Base-by-base conservation (phyloP, 805 yeast genomes). In the Henningerozyma blattae region DNA sequence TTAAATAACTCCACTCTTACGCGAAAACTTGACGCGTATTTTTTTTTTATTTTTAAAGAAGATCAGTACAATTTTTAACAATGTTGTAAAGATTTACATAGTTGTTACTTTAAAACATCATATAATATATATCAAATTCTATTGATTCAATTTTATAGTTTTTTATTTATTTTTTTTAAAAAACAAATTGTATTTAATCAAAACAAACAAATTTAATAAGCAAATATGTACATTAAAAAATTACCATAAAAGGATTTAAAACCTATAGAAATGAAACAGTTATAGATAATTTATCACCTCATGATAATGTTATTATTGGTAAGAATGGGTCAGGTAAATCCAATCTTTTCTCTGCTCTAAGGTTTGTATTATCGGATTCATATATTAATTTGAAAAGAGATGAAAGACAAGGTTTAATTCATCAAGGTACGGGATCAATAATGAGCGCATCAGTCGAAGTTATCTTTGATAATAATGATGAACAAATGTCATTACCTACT, bases 301-400 rank as follows among this genome's bases (percentile, higher is more conserved):
- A 74, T 35, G 80, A 78, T 50, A 89, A 89, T 58, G 93, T 89
- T 15, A 75, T 81, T 13, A 85, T 87, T 22, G 96, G 96, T 2
- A 63, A 94, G 33, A 87, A 87, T 58, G 96, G 96, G n/a, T 82
- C 95, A 7, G 98, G 98, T 7, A 89, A 91, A 54, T 83, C 95
- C 27, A 89, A 91, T 56, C 81, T 89, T 59, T 91, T 89, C 56
- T 86, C 95, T 13, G 97, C 98, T 9, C 81, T 89, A 36, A 65
- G 96, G 41, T 91, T 87, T 59, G 96, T 86, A 9, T 57, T 91
- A 15, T 78, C 94, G 30, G 96, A 89, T 52, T 93, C 89, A 22
- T 84, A 82, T 53, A 78, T 83, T 3, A 80, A 84, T 51, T 69
- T 87, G 77, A 65, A 77, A 17, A 62, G 89, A 42, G 94, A 85